These are phyloP conservation scores for Pseudoneurospora amorphoporcata DNA, from an alignment of 495 filamentous ascomycete genomes.

Conservation along the genomic window DNA sequence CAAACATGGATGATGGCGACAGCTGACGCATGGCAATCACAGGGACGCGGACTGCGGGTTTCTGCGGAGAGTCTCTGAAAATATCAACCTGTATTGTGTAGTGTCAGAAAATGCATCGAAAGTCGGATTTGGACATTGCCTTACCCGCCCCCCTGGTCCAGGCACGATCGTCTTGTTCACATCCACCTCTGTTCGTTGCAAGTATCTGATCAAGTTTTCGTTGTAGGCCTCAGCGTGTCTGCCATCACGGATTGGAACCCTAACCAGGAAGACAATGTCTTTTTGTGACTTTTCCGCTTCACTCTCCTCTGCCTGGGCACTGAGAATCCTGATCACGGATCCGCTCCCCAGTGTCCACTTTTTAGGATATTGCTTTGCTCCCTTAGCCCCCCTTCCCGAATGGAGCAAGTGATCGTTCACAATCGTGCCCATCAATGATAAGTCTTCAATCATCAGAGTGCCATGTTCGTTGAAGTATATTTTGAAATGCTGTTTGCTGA, in stretches of 20 bases:
- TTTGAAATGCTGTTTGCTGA: constrained; percentile 87
- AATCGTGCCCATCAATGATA: constrained; percentile 84
- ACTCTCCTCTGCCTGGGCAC: constrained; percentile 27
- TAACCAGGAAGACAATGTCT: constrained; percentile 67
- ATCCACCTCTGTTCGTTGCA: constrained; percentile 12
- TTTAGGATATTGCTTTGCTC: constrained; percentile 16
- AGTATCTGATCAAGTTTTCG: constrained; percentile 41
- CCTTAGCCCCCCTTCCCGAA: constrained; percentile 33
- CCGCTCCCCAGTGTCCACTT: constrained; percentile 59
- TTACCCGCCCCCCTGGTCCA: constrained; percentile 37
- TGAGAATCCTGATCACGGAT: constrained; percentile 60
- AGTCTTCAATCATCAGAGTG: constrained; percentile 82
- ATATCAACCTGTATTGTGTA: constrained; percentile 19
- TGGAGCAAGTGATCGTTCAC: constrained; percentile 53
- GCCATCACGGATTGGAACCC: constrained; percentile 64
- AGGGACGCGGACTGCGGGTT: neutral
- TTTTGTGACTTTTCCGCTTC: neutral
- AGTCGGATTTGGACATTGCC: neutral
- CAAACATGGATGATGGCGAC: neutral
- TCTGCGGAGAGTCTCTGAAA: constrained; percentile 12
- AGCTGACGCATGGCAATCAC: neutral
- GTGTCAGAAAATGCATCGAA: neutral
- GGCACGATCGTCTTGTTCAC: constrained; percentile 32
- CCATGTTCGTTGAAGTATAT: constrained; percentile 74
- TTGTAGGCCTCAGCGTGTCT: constrained; percentile 45